Percentiles rank a stretch among this genome's conserved stretches.
Evolutionary conservation across 805 yeast genomes (phyloP).

Genomic region (Limtongozyma cylindracea): DNA sequence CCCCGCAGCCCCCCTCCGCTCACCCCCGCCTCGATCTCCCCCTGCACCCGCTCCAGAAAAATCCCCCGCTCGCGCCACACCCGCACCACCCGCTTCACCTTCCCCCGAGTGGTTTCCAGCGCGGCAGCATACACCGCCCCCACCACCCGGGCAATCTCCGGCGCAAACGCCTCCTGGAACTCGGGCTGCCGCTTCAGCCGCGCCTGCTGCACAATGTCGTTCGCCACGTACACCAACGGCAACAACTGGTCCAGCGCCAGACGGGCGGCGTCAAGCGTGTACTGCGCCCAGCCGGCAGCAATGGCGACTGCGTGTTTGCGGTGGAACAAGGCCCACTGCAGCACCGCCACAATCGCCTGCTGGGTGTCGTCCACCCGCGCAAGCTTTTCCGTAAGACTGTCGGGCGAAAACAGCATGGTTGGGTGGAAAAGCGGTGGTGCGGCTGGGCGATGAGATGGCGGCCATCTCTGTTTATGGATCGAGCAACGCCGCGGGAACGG

Average conservation of each 20-base stretch:
- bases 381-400: constrained; percentile 20
- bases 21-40: too few species aligned
- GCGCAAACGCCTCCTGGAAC: constrained; percentile 30
- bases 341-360: constrained; percentile 46
- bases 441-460: neutral
- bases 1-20: too few species aligned
- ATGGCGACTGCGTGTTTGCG: constrained; percentile 26
- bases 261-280: constrained; percentile 4
- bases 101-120: constrained; percentile 14
- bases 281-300: constrained; percentile 25
- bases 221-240: constrained; percentile 42
- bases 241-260: constrained; percentile 12
- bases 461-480: neutral
- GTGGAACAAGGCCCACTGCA: constrained; percentile 55
- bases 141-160: constrained; percentile 17
- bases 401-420: constrained; percentile 24
- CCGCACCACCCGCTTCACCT: constrained; percentile 20
- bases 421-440: neutral
- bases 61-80: constrained; percentile 34
- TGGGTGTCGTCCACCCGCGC: constrained; percentile 29
- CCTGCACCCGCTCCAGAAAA: too few species aligned
- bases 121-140: constrained; percentile 7
- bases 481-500: constrained; percentile 2
- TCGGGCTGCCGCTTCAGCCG: constrained; percentile 32
- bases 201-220: constrained; percentile 66